Evolutionary conservation across 2,329 filamentous ascomycete genomes (phyloP).

Genomic region (Capronia coronata): DNA sequence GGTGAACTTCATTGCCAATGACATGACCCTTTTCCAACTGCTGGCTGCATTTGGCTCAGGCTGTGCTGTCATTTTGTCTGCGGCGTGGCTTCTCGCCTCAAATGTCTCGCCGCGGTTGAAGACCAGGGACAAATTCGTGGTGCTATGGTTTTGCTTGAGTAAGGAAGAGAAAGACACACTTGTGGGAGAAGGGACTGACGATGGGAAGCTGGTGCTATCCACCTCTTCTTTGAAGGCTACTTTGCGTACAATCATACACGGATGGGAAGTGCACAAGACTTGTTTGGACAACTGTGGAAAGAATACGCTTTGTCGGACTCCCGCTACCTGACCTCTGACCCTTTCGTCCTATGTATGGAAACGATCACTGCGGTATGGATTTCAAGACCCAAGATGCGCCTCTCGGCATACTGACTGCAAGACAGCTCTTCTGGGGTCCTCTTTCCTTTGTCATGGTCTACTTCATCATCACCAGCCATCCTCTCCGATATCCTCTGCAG

Average conservation of each 20-base stretch:
- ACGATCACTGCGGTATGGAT: slow-evolving; percentile 62
- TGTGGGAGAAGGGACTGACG: slow-evolving; percentile 12
- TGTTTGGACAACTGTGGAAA: slow-evolving; percentile 86
- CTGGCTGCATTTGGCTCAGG: slow-evolving; percentile 54
- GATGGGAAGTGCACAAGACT: slow-evolving; percentile 61
- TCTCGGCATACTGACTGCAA: slow-evolving; percentile 1
- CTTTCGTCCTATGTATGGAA: slow-evolving; percentile 84
- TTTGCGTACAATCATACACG: slow-evolving; percentile 63
- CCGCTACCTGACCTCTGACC: slow-evolving; percentile 72
- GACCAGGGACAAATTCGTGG: slow-evolving; percentile 50
- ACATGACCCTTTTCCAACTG: slow-evolving; percentile 53
- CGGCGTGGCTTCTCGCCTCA: slow-evolving; percentile 51
- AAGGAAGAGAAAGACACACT: slow-evolving; percentile 33
- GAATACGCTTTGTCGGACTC: slow-evolving; percentile 86
- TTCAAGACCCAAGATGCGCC: background rate
- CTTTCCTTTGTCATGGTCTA: slow-evolving; percentile 53
- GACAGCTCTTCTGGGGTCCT: slow-evolving; percentile 55
- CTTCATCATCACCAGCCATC: slow-evolving; percentile 49
- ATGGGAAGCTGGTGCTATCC: slow-evolving; percentile 47
- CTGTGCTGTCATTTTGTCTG: slow-evolving; percentile 52
- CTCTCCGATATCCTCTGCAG: slow-evolving; percentile 55
- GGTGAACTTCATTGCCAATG: slow-evolving; percentile 59
- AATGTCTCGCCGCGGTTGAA: slow-evolving; percentile 49
- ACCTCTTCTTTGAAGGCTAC: slow-evolving; percentile 81
- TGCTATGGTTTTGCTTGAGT: slow-evolving; percentile 73